phyloP scores from a whole-genome alignment of 2,329 filamentous ascomycete species.

The Claviceps maximensis region DNA sequence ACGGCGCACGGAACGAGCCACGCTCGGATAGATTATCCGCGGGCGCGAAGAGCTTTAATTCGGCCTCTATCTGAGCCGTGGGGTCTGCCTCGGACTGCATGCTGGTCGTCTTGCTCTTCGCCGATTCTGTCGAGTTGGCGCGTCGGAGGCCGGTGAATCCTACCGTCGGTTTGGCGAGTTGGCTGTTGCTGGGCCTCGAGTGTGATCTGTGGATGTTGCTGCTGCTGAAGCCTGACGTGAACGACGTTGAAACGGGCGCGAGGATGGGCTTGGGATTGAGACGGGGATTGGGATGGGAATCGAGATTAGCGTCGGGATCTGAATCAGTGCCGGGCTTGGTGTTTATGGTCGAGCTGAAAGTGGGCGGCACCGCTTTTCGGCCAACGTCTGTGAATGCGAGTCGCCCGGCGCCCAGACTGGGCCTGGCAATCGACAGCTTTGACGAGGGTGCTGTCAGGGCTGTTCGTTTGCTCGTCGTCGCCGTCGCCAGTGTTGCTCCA shows the following conservation, averaged over 20 bases:
- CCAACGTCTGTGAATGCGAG: slow-evolving; percentile 7
- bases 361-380: slow-evolving; percentile 4
- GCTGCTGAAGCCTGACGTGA: not conserved
- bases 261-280: not conserved
- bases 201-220: not conserved
- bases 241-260: not conserved
- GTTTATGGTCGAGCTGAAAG: not conserved
- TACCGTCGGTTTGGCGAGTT: slow-evolving; percentile 26
- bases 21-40: slow-evolving; percentile 41
- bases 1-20: slow-evolving; percentile 38
- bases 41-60: slow-evolving; percentile 43
- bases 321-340: not conserved
- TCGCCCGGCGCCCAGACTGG: slow-evolving; percentile 9
- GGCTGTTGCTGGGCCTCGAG: slow-evolving; percentile 12
- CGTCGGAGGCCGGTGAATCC: slow-evolving; percentile 33
- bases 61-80: slow-evolving; percentile 41
- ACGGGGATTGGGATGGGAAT: not conserved
- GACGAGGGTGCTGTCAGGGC: not conserved
- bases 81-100: slow-evolving; percentile 40
- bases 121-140: slow-evolving; percentile 31
- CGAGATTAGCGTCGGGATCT: not conserved
- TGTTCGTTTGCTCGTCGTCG: slow-evolving; percentile 10
- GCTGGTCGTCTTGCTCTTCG: slow-evolving; percentile 34
- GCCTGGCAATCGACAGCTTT: not conserved
- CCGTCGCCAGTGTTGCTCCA: slow-evolving; percentile 2